Percentiles rank a stretch among this genome's conserved stretches.
phyloP scores from a whole-genome alignment of 495 filamentous ascomycete species.

The Talaromyces adpressus region DNA sequence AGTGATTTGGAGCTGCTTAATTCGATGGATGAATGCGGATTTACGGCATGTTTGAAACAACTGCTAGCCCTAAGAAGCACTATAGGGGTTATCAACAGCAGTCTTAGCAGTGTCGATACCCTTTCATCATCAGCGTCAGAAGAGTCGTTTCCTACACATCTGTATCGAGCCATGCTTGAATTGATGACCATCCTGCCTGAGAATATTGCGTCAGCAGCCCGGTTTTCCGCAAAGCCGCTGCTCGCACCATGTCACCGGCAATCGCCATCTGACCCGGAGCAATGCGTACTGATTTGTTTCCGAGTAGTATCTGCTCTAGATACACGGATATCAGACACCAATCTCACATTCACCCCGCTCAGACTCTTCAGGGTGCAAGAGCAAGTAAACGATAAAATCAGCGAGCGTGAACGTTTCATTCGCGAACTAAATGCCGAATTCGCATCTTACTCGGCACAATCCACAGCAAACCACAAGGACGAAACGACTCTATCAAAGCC shows the following conservation, averaged over 20 bases:
- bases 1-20: constrained; percentile 49
- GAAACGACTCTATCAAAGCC: not conserved
- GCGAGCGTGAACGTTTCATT: constrained; percentile 45
- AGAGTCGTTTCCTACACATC: constrained; percentile 31
- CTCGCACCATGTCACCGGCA: constrained; percentile 31
- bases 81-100: not conserved
- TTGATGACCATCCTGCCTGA: constrained; percentile 39
- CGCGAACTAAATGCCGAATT: constrained; percentile 43
- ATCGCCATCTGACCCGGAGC: constrained; percentile 18
- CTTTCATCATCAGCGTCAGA: constrained; percentile 10
- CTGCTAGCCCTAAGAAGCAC: constrained; percentile 27
- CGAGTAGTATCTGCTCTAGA: constrained; percentile 48
- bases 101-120: constrained; percentile 3
- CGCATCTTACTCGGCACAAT: constrained; percentile 15
- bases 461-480: constrained; percentile 9
- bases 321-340: constrained; percentile 28
- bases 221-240: constrained; percentile 42
- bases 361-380: constrained; percentile 52
- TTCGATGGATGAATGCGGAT: constrained; percentile 50
- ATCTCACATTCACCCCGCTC: constrained; percentile 41
- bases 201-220: constrained; percentile 37
- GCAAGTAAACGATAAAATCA: constrained; percentile 41
- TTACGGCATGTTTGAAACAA: constrained; percentile 42
- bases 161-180: constrained; percentile 31
- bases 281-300: constrained; percentile 43